Evolutionary conservation across 1,284 basidiomycete species (phyloP), one percentile per base, ranked within the genome.

Genomic region (Malassezia brasiliensis): DNA sequence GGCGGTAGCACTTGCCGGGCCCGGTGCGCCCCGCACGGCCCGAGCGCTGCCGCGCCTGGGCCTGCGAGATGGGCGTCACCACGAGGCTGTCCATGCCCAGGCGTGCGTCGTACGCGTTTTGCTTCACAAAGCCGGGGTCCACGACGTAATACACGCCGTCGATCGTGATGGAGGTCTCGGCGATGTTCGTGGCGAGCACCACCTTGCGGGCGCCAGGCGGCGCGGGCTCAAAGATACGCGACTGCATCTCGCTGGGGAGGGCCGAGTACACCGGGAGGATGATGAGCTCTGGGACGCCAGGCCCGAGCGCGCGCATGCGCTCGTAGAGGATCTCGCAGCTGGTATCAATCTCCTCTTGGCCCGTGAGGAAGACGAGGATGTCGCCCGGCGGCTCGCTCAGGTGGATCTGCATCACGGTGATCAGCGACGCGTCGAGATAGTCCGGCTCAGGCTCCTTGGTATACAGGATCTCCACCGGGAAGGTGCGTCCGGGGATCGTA

Each of bases 371-470:
- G 37, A 98, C 84, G 1, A 98, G 81, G 65, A 98, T 82, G 74
- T 96, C 94, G 52, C 94, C 94, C 1, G 89, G 88, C 22, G 93
- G 93, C 73, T 96, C 93, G 52, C 93, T 94, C 6, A 96, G 82
- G 75, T 99, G 94, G 63, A 99, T 99, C 77, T 98, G 93, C 86
- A 98, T 93, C 70, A 96, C 88, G 1, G 93, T 98, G 69, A 96
- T 98, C 59, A 99, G 83, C 19, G 90, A 89, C 0, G 93, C 91
- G 68, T 98, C 94, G 58, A 99, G 83, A 76, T 98, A 98, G 76
- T 99, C 94, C n/a, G 83, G 82, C 77, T 98, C 94, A 0, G 94
- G 93, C 72, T 98, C 93, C 76, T 96, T 96, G 63, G 93, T 96
- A 78, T 98, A 96, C 19, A 98, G 79, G 40, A 90, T 83, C 76